A percentile compares a stretch with the other conserved stretches of the same genome.
Evolutionary conservation across 2,329 filamentous ascomycete genomes (phyloP).

Genomic region (Lachnellula occidentalis): DNA sequence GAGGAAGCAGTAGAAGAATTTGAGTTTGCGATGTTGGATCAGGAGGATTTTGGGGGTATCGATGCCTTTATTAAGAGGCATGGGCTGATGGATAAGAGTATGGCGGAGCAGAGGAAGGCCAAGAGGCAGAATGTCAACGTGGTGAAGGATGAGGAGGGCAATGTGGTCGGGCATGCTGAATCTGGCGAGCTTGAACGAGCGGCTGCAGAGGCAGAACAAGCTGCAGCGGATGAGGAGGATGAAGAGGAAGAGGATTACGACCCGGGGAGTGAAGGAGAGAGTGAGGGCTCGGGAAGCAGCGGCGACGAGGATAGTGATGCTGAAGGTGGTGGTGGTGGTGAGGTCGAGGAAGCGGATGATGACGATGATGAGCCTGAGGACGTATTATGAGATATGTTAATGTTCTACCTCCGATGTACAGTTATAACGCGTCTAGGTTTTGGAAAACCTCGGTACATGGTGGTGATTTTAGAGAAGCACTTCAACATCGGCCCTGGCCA

Average conservation of each 20-base stretch:
- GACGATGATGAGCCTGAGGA: slow-evolving; percentile 22
- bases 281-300: slow-evolving; percentile 48
- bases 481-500: no score
- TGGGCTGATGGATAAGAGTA: slow-evolving; percentile 59
- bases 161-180: slow-evolving; percentile 36
- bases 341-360: slow-evolving; percentile 26
- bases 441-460: no score
- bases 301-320: slow-evolving; percentile 43
- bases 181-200: slow-evolving; percentile 30
- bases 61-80: slow-evolving; percentile 58
- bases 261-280: slow-evolving; percentile 47
- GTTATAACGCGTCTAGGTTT: no score
- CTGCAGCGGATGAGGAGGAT: slow-evolving; percentile 52
- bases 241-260: slow-evolving; percentile 65
- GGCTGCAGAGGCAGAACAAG: slow-evolving; percentile 32
- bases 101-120: slow-evolving; percentile 62
- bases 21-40: slow-evolving; percentile 65
- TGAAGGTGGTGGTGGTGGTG: slow-evolving; percentile 39
- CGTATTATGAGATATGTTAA: neutral
- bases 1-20: slow-evolving; percentile 50
- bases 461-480: no score
- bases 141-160: slow-evolving; percentile 37
- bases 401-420: no score
- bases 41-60: slow-evolving; percentile 61
- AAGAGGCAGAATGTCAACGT: slow-evolving; percentile 55